phyloP scores from a whole-genome alignment of 176 grass and related monocot genomes.

The Chloris gayana region DNA sequence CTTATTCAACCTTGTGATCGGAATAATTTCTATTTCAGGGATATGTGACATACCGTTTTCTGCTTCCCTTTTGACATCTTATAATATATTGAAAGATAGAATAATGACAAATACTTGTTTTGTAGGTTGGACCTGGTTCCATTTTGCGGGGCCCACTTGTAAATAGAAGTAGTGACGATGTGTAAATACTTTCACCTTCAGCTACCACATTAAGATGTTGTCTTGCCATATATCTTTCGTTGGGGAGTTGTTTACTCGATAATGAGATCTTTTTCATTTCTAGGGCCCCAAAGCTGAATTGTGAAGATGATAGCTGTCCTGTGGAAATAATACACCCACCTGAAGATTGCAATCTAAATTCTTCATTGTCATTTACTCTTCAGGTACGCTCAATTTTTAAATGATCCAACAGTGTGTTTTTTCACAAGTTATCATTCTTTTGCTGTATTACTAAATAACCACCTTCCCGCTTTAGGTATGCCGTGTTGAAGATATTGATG shows the following conservation, averaged over 20 bases:
- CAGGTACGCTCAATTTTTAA: conserved; percentile 58
- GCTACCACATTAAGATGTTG: conserved; percentile 23
- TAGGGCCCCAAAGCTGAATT: conserved; percentile 95
- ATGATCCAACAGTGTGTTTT: conserved; percentile 8
- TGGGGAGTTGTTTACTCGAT: neutral
- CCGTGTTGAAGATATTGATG: conserved; percentile 99
- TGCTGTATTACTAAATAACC: conserved; percentile 6
- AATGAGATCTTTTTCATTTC: conserved; percentile 45
- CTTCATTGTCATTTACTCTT: conserved; percentile 94
- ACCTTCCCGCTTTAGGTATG: conserved; percentile 66
- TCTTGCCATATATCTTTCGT: conserved; percentile 22
- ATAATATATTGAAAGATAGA: conserved; percentile 6
- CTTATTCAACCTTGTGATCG: neutral
- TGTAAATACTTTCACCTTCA: conserved; percentile 73
- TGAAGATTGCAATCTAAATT: conserved; percentile 99
- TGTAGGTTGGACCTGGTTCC: conserved; percentile 98
- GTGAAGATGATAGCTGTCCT: conserved; percentile 80
- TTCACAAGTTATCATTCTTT: conserved; percentile 8
- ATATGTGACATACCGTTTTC: neutral
- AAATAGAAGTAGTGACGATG: conserved; percentile 70
- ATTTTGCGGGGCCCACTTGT: conserved; percentile 78
- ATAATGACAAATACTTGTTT: conserved; percentile 29
- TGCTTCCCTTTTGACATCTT: conserved; percentile 2
- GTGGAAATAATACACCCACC: conserved; percentile 94
- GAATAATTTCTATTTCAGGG: conserved; percentile 7